A percentile compares a stretch with the other conserved stretches of the same genome.
phyloP scores from a whole-genome alignment of 306 rosid species.

The Vigna unguiculata region DNA sequence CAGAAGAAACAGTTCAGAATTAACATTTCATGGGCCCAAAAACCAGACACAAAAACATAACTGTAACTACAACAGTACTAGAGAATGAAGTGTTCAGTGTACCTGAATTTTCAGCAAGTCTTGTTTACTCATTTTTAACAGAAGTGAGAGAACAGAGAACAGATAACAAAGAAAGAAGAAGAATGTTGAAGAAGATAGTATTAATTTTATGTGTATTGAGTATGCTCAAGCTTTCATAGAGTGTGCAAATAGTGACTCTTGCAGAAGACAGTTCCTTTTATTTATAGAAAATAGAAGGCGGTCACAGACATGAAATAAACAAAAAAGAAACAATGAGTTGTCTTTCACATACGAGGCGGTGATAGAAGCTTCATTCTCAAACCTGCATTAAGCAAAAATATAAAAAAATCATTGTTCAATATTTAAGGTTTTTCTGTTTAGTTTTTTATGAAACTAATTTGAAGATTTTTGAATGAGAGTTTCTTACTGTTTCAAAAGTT shows the following conservation, averaged over 20 bases:
- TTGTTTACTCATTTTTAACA: conserved; percentile 63
- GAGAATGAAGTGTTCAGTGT: background rate
- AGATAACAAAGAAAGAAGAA: background rate
- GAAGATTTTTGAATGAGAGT: too few species aligned
- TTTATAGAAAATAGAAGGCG: background rate
- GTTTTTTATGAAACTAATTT: too few species aligned
- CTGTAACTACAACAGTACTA: background rate
- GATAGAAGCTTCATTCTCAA: background rate
- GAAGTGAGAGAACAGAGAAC: background rate
- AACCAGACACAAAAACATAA: background rate
- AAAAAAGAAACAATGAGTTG: background rate
- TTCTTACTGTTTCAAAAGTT: too few species aligned
- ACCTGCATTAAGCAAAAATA: background rate
- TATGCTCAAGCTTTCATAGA: background rate
- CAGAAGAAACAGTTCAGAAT: background rate
- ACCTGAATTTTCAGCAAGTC: conserved; percentile 71
- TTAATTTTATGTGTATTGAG: background rate
- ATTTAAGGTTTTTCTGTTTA: too few species aligned
- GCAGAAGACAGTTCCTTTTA: background rate
- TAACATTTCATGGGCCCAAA: background rate
- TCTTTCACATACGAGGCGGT: background rate
- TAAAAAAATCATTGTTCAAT: background rate
- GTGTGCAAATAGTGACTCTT: background rate
- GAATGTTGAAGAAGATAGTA: background rate
- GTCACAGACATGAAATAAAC: background rate